Evolutionary conservation across 306 rosid genomes (phyloP).

Genomic region (Begonia loranthoides): DNA sequence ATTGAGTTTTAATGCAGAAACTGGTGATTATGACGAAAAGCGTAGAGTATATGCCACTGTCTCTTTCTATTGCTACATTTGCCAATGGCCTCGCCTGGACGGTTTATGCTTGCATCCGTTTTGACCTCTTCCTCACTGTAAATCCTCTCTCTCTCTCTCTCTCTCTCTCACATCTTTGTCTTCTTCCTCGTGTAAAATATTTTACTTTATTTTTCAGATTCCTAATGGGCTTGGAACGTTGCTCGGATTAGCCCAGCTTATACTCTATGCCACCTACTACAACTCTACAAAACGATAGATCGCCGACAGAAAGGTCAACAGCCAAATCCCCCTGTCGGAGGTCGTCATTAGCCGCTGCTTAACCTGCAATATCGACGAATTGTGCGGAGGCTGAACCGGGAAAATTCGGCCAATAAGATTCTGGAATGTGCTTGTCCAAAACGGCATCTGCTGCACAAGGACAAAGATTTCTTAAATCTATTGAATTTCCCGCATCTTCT

Average conservation of each 20-base stretch:
- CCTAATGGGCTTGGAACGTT: slow-evolving; percentile 75
- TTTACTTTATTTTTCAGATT: slow-evolving; percentile 25
- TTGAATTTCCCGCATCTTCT: slow-evolving; percentile 58
- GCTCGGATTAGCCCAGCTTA: slow-evolving; percentile 41
- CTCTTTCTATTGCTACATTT: slow-evolving; percentile 48
- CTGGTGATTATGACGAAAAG: slow-evolving; percentile 74
- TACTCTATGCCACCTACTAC: slow-evolving; percentile 67
- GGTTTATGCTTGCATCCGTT: slow-evolving; percentile 8
- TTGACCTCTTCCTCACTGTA: slow-evolving; percentile 11
- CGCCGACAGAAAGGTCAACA: slow-evolving; percentile 37
- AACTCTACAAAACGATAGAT: slow-evolving; percentile 46
- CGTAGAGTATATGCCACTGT: slow-evolving; percentile 82
- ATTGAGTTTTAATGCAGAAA: slow-evolving; percentile 34
- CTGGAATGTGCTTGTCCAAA: slow-evolving; percentile 32
- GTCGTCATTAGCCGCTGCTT: slow-evolving; percentile 18
- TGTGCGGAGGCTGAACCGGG: no score
- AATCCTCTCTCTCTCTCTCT: neutral
- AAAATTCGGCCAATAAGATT: no score
- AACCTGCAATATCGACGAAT: slow-evolving; percentile 6
- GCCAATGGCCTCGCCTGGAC: slow-evolving; percentile 77
- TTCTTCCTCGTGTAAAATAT: no score
- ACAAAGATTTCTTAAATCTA: slow-evolving; percentile 63
- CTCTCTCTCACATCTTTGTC: no score
- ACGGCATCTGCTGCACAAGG: slow-evolving; percentile 42
- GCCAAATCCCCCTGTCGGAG: slow-evolving; percentile 20